Percentiles rank a stretch among this genome's conserved stretches.
Evolutionary conservation across 2,329 filamentous ascomycete genomes (phyloP).

Genomic region (Beauveria rudraprayagi): DNA sequence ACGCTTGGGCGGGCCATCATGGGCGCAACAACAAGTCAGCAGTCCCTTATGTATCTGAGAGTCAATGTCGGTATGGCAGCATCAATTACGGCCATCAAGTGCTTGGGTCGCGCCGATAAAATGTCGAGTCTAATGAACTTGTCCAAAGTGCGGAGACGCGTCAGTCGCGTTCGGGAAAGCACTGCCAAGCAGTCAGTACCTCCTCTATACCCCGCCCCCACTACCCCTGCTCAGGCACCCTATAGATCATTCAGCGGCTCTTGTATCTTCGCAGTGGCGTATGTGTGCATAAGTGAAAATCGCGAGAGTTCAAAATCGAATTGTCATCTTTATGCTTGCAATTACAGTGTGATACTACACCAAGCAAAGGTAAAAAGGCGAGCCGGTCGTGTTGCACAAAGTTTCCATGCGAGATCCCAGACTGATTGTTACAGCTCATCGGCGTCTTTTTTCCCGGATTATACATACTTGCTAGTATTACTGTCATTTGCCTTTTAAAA

Average conservation of each 20-base stretch:
- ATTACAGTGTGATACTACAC: constrained; percentile 8
- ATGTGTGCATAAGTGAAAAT: no score
- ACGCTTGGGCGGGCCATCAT: constrained; percentile 43
- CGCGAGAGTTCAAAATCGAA: no score
- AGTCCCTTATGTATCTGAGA: neutral
- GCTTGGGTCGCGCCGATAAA: neutral
- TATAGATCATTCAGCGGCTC: no score
- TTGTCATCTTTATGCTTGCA: neutral
- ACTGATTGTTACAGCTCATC: neutral
- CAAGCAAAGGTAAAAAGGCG: neutral
- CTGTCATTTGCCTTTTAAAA: neutral
- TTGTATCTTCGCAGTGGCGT: no score
- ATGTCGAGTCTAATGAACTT: neutral
- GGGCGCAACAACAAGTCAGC: neutral
- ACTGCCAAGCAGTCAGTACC: no score
- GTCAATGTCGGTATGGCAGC: neutral
- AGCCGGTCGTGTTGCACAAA: neutral
- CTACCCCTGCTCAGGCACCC: no score
- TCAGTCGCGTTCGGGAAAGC: neutral
- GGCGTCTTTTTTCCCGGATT: neutral
- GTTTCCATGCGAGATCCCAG: no score
- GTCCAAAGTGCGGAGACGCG: constrained; percentile 7
- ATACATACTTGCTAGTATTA: neutral
- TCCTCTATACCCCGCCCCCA: no score
- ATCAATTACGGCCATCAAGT: neutral